Evolutionary conservation across 768 basidiomycete species (phyloP).

Genomic region (Podaxis rugospora): DNA sequence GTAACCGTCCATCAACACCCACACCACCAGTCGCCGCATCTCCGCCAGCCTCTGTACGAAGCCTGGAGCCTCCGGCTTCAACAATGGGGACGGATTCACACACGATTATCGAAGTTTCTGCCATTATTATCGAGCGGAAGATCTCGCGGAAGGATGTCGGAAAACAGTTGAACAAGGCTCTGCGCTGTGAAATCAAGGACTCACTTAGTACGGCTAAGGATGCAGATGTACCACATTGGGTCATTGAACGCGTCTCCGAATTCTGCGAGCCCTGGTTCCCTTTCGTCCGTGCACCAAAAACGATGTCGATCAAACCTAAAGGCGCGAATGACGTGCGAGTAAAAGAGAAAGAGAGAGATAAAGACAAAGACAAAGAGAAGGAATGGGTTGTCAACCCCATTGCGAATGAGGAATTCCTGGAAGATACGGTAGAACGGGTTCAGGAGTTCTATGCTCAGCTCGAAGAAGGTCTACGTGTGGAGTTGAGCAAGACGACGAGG

Average conservation of each 20-base stretch:
- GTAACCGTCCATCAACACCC: constrained; percentile 15
- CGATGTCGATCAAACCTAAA: neutral
- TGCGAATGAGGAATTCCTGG: constrained; percentile 36
- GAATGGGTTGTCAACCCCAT: constrained; percentile 42
- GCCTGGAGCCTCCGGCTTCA: constrained; percentile 22
- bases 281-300: constrained; percentile 30
- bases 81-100: constrained; percentile 21
- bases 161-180: constrained; percentile 45
- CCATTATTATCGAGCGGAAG: constrained; percentile 50
- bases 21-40: constrained; percentile 19
- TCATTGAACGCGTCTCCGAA: constrained; percentile 52
- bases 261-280: constrained; percentile 56
- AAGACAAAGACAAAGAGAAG: constrained; percentile 18
- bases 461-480: constrained; percentile 55
- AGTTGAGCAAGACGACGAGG: constrained; percentile 14
- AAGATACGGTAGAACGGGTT: constrained; percentile 48
- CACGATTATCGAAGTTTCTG: constrained; percentile 44
- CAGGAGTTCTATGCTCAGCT: constrained; percentile 69
- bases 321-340: constrained; percentile 16
- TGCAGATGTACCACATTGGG: constrained; percentile 39
- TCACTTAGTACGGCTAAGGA: constrained; percentile 23
- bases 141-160: constrained; percentile 52
- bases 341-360: neutral
- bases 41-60: constrained; percentile 28
- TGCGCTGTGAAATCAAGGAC: constrained; percentile 54